These are phyloP conservation scores for Uronychia binucleata DNA, from an alignment of 73 alveolate species.

Conservation along the genomic window DNA sequence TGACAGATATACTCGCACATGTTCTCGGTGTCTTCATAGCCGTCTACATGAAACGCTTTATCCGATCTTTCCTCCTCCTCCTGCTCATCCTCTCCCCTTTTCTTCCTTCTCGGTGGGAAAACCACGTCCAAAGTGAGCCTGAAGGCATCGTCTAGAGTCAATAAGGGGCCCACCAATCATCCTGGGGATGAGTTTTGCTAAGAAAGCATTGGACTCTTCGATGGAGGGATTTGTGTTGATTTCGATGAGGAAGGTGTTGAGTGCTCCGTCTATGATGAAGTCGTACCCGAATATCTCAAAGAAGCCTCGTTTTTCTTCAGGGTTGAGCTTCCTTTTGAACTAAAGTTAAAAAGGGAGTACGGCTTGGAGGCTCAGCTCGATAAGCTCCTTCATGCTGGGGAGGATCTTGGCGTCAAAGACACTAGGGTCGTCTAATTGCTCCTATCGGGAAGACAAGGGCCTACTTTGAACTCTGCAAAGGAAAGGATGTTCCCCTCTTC, in stretches of 20 bases:
- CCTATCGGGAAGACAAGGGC: no score
- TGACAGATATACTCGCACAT: no score
- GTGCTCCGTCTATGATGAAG: conserved; percentile 55
- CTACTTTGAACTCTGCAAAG: conserved; percentile 56
- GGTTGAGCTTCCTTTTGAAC: conserved; percentile 51
- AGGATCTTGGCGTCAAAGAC: conserved; percentile 18
- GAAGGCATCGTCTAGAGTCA: conserved; percentile 80
- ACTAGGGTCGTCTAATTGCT: not conserved
- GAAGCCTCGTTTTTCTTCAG: conserved; percentile 55
- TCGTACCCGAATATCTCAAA: conserved; percentile 81
- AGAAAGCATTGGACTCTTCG: conserved; percentile 67
- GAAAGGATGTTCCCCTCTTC: conserved; percentile 82
- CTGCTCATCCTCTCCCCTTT: no score
- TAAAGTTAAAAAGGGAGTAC: no score
- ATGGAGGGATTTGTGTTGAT: conserved; percentile 79
- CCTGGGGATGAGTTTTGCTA: conserved; percentile 57
- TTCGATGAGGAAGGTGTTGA: conserved; percentile 71
- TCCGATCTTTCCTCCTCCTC: no score
- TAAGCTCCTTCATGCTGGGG: conserved; percentile 27
- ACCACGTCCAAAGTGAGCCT: conserved; percentile 68
- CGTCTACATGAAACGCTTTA: no score
- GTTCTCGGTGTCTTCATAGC: no score
- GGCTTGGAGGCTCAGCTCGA: no score
- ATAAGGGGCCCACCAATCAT: no score
- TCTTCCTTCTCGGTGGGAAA: no score